Evolutionary conservation across 108 stramenopile species (phyloP).

Genomic region (Schizochytrium sp.): DNA sequence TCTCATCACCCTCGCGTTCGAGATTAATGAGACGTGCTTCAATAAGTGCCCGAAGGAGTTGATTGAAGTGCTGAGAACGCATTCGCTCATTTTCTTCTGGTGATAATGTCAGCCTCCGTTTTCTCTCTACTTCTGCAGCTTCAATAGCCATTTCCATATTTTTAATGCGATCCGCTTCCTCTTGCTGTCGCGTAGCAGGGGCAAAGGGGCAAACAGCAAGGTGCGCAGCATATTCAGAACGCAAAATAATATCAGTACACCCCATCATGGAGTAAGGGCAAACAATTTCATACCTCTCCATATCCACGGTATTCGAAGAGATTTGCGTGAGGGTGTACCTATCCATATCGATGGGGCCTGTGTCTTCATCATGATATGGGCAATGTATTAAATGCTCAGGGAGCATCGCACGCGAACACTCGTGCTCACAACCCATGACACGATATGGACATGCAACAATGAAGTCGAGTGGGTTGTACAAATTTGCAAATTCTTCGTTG

Average conservation of each 20-base stretch:
- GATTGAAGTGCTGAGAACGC: conserved; percentile 38
- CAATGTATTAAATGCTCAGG: conserved; percentile 43
- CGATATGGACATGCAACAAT: conserved; percentile 13
- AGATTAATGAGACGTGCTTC: conserved; percentile 26
- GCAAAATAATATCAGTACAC: conserved; percentile 46
- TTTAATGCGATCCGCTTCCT: conserved; percentile 24
- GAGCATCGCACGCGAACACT: conserved; percentile 45
- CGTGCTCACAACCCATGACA: conserved; percentile 51
- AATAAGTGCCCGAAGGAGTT: background rate
- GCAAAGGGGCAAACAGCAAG: conserved; percentile 29
- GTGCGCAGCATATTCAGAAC: conserved; percentile 16
- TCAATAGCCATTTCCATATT: conserved; percentile 41
- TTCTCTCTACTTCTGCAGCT: conserved; percentile 39
- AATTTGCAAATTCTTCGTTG: background rate
- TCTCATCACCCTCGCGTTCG: background rate
- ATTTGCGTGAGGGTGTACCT: background rate
- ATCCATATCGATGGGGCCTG: conserved; percentile 19
- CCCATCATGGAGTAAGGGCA: conserved; percentile 60
- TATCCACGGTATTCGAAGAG: background rate
- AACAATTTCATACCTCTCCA: conserved; percentile 49
- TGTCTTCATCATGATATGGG: conserved; percentile 38
- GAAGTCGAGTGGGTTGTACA: conserved; percentile 44
- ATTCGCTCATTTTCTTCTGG: background rate
- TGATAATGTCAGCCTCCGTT: conserved; percentile 14
- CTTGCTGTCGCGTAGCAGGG: conserved; percentile 14